Base-by-base conservation (phyloP, 2,329 filamentous ascomycete genomes). In the Verticillium albo-atrum region DNA sequence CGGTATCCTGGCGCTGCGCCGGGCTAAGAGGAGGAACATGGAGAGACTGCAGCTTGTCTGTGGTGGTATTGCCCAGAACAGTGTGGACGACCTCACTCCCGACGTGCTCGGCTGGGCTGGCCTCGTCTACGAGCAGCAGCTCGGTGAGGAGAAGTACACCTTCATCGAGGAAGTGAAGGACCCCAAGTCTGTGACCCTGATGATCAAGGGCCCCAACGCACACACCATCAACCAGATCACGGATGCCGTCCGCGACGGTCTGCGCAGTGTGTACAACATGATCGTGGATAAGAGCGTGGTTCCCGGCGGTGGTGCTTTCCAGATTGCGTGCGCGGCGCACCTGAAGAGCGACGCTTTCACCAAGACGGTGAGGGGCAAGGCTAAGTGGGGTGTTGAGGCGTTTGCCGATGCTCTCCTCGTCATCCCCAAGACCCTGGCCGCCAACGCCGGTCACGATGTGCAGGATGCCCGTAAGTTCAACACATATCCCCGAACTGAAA, bases 81-180 rank as follows among this genome's bases (percentile, higher is more conserved):
- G 91, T 68, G 94, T 97, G 5, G 95, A 99, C 47, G 95, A 98
- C 70, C 78, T 99, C 63, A 87, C 88, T 4, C 89, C 92, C 2
- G 92, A 96, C 54, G 82, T 94, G 61, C 88, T 99, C 58, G 95
- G 95, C 64, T 99, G 94, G 93, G 95, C 95, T 57, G 95, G 95
- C 58, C 85, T 91, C 55, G 95, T 99, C 60, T 98, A 99, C 74
- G 95, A 99, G 80, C 94, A 99, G 77, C 91, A 94, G 67, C 83
- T 99, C 10, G 95, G 95, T 63, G 95, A 99, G 82, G 95, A 99
- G 82, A 99, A 99, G 81, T 99, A 91, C 80, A 99, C 95, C 6
- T 99, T 99, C 73, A 84, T 99, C 62, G 95, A 99, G 77, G 95
- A 99, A 68, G 95, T 99, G 70, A 98, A 97, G 83, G 92, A 98